Percentiles rank a stretch among this genome's conserved stretches.
phyloP scores from a whole-genome alignment of 495 filamentous ascomycete species.

The Usnea hakonensis region DNA sequence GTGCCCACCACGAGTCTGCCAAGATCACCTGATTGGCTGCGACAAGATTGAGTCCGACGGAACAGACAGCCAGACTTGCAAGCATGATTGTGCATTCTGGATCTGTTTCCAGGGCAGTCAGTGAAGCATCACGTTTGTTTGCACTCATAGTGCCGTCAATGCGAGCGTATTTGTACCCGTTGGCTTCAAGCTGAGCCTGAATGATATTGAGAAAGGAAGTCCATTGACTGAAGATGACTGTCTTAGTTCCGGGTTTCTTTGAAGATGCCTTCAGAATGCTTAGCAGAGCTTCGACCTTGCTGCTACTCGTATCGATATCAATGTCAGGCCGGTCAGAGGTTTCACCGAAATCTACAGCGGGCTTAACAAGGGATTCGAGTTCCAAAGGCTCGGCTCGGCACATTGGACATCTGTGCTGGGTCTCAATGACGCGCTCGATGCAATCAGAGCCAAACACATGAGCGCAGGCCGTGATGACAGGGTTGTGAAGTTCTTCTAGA shows the following conservation, averaged over 20 bases:
- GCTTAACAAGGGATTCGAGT: conserved; percentile 54
- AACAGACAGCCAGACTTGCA: conserved; percentile 72
- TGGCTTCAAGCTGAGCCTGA: conserved; percentile 56
- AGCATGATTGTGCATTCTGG: conserved; percentile 70
- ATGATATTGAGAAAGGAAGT: conserved; percentile 80
- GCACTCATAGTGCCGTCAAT: conserved; percentile 80
- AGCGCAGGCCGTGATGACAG: conserved; percentile 83
- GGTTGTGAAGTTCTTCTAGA: conserved; percentile 62
- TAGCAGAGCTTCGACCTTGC: conserved; percentile 77
- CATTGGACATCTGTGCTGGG: conserved; percentile 79
- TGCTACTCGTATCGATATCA: conserved; percentile 61
- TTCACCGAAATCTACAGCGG: conserved; percentile 49
- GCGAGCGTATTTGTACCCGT: conserved; percentile 58
- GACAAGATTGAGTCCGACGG: conserved; percentile 83
- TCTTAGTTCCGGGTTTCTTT: conserved; percentile 63
- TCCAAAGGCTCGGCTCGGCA: conserved; percentile 67
- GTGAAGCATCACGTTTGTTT: conserved; percentile 58
- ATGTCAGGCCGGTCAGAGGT: conserved; percentile 38
- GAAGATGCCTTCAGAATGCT: conserved; percentile 68
- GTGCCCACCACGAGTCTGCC: conserved; percentile 86
- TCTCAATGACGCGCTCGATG: conserved; percentile 69
- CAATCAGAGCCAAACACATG: conserved; percentile 73
- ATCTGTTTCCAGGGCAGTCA: conserved; percentile 57
- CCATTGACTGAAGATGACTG: conserved; percentile 91
- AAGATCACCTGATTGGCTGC: conserved; percentile 83